Evolutionary conservation across 2,329 filamentous ascomycete genomes (phyloP), one percentile per base, ranked within the genome.

Genomic region (Aspergillus clavatus): DNA sequence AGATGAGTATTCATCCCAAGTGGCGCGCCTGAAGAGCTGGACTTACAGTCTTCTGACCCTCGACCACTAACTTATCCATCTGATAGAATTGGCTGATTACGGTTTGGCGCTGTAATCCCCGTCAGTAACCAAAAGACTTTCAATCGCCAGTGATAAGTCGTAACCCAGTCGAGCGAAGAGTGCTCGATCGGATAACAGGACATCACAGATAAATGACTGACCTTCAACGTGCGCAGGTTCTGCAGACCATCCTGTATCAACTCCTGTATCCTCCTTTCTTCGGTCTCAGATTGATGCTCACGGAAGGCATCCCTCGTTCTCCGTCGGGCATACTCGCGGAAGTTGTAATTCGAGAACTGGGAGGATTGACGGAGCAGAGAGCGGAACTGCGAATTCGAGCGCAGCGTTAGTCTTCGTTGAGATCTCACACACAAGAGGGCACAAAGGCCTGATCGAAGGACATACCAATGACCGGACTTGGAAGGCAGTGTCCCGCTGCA

Each of bases 331-430:
- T 98, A 98, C 69, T 96, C 91, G 72, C 93, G 83, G 78, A 96
- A 98, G 73, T 97, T 98, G 77, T 97, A 98, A 57, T 86, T 82
- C 51, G 89, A 81, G 70, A 98, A 97, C 63, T 95, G 87, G 51
- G 79, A 78, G 51, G 89, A 83, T 68, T 93, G 86, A 58, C 90
- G 86, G 61, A 97, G 77, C 59, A 98, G 76, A 62, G 91, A 91
- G 56, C 93, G 90, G 72, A 95, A 97, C 90, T 95, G 53, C 41
- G 26, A 3, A n/a, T 28, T 44, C 21, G 12, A 27, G n/a, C 24
- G 31, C 26, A 24, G 10, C 11, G 41, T 50, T 33, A 46, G 38
- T 28, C 8, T 16, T 24, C n/a, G 21, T 18, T 4, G 12, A 16
- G n/a, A 18, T 31, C 10, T 40, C 21, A 27, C 18, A 33, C n/a